Evolutionary conservation across 805 yeast species (phyloP), one percentile per base, ranked within the genome.

Genomic region (Saturnispora kantuleensis): DNA sequence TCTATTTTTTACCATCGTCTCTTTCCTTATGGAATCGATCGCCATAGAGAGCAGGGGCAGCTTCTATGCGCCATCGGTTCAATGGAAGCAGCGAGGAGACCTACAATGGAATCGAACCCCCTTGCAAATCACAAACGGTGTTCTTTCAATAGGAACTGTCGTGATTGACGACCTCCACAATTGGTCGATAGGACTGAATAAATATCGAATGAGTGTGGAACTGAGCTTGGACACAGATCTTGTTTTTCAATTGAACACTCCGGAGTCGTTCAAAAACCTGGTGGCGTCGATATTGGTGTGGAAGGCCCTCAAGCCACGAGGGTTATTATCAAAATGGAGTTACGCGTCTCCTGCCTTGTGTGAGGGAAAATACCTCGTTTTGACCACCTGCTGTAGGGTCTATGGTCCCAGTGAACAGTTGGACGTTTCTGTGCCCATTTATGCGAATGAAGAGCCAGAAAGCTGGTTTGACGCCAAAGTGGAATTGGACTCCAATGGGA

Each of bases 401-500:
- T 83, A 63, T 59, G 88, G 85, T 0, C 85, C 85, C 3, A 52
- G 75, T 11, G 75, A 78, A 5, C 16, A 28, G 10, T 15, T 64
- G 64, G 66, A 65, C 46, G 68, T 63, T 48, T 52, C 71, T 13
- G 63, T 64, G n/a, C 48, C 53, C 21, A 31, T 46, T 13, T 48
- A 40, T 29, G 48, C 42, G 5, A 34, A 35, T 3, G 7, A 39
- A 2, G 39, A 47, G 50, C n/a, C 56, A 46, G 84, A 77, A 54
- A 79, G 79, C 4, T 84, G 90, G 90, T 81, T 81, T 55, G 71
- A 69, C 42, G 76, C 84, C 1, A 80, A 79, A 81, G 88, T 84
- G 0, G 81, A 77, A 13, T 56, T 84, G 35, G 76, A 75, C 55
- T 73, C 82, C 1, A 70, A 78, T 53, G 93, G 93, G 3, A 56